Evolutionary conservation across 352 stramenopile species (phyloP), one percentile per base, ranked within the genome.

Genomic region (Pythium angustatum): DNA sequence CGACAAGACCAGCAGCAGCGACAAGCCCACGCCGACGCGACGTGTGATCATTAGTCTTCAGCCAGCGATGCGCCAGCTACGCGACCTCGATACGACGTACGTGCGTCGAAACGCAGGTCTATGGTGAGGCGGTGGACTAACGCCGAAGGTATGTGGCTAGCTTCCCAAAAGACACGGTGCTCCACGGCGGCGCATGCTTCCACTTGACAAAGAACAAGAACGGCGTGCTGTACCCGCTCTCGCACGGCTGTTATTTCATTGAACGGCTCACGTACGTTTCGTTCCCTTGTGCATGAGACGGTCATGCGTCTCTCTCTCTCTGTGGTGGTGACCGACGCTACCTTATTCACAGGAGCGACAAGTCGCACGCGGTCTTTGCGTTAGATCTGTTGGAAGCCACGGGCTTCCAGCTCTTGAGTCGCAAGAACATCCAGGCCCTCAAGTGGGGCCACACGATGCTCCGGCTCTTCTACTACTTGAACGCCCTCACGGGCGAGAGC

Each of bases 401-500:
- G 10, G 81, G 80, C 9, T 81, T 93, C 21, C 79, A 89, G 52
- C 73, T 91, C 28, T 77, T 95, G 28, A 91, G 84, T 64, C 86
- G 86, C 30, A 73, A 73, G 28, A 93, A 93, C 50, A 74, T 93
- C 57, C 81, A 87, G 89, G 86, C 83, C 26, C 72, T 93, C 21
- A 91, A 93, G 58, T 95, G 86, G 86, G 85, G 84, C 24, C 84
- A 77, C 59, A 79, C 82, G 24, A 90, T 93, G 79, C 36, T 93
- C 34, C 85, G 79, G 5, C 78, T 75, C 43, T 91, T 95, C 47
- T 93, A 95, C 62, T 90, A 88, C 50, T 70, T 93, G 45, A 90
- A 90, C 34, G 85, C 84, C 1, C 63, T 93, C 43, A 89, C 83
- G 2, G 80, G 74, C 21, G 61, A 73, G 22, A 84, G 62, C 41